phyloP scores from a whole-genome alignment of 345 rosid species.

The Zanthoxylum bungeanum region DNA sequence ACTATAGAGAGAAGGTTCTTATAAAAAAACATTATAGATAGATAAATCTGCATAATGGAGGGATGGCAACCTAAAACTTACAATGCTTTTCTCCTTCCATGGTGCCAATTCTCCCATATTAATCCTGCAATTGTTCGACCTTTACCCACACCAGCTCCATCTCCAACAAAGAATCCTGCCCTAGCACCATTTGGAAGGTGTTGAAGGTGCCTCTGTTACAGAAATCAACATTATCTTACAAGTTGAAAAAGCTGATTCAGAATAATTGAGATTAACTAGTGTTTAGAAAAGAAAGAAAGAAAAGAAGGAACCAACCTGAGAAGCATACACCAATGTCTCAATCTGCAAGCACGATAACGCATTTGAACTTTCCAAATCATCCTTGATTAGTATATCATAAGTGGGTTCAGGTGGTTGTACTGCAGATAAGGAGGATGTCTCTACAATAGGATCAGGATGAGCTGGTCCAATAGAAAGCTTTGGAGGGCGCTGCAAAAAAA shows the following conservation, averaged over 20 bases:
- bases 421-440: conserved; percentile 94
- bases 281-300: neutral
- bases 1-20: neutral
- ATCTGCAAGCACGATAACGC: conserved; percentile 97
- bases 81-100: conserved; percentile 79
- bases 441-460: conserved; percentile 97
- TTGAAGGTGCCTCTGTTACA: conserved; percentile 83
- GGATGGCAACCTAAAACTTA: conserved; percentile 41
- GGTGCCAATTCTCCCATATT: conserved; percentile 96
- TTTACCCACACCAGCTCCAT: conserved; percentile 99
- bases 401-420: conserved; percentile 96
- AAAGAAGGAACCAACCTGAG: conserved; percentile 61
- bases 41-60: neutral
- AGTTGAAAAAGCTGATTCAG: conserved; percentile 12
- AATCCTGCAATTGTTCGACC: conserved; percentile 97
- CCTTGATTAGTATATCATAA: conserved; percentile 69
- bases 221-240: conserved; percentile 26
- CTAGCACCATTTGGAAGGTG: conserved; percentile 80
- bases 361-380: conserved; percentile 64
- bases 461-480: conserved; percentile 89
- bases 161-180: conserved; percentile 98
- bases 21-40: neutral
- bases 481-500: conserved; percentile 69
- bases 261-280: conserved; percentile 24
- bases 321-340: conserved; percentile 96